A percentile compares a stretch with the other conserved stretches of the same genome.
Evolutionary conservation across 371 early-diverging fungal species (phyloP).

Genomic region (Mortierella sp.): DNA sequence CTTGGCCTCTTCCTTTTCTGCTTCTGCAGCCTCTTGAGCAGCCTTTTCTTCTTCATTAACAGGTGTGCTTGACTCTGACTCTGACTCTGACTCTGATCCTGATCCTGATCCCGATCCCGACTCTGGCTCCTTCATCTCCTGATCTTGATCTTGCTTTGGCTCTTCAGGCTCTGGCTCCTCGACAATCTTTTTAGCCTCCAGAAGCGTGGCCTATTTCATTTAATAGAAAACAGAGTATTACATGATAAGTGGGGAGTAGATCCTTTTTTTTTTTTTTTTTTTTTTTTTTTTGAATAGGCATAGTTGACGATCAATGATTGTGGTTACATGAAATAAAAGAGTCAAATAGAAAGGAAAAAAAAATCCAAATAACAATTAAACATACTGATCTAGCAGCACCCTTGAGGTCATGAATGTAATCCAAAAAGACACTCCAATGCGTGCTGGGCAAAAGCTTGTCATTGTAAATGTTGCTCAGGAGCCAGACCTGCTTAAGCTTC

Average conservation of each 20-base stretch:
- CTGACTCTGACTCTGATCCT: slow-evolving; percentile 19
- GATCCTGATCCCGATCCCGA: slow-evolving; percentile 22
- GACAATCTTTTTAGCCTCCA: slow-evolving; percentile 51
- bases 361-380: neutral
- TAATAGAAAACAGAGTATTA: neutral
- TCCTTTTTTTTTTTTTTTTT: neutral
- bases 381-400: slow-evolving; percentile 57
- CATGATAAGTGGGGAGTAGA: neutral
- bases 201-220: slow-evolving; percentile 23
- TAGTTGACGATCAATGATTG: too few relatives aligned
- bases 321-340: too few relatives aligned
- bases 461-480: slow-evolving; percentile 65
- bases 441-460: slow-evolving; percentile 41
- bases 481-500: slow-evolving; percentile 71
- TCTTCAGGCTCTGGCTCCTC: slow-evolving; percentile 44
- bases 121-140: slow-evolving; percentile 35
- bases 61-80: slow-evolving; percentile 30
- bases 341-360: too few relatives aligned
- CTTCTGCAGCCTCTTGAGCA: slow-evolving; percentile 29
- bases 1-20: slow-evolving; percentile 36
- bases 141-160: slow-evolving; percentile 5
- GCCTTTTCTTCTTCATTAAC: slow-evolving; percentile 47
- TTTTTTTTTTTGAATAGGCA: neutral
- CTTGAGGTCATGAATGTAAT: slow-evolving; percentile 56
- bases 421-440: slow-evolving; percentile 54